phyloP scores from a whole-genome alignment of 2,329 filamentous ascomycete genomes.

The Emergomyces orientalis region DNA sequence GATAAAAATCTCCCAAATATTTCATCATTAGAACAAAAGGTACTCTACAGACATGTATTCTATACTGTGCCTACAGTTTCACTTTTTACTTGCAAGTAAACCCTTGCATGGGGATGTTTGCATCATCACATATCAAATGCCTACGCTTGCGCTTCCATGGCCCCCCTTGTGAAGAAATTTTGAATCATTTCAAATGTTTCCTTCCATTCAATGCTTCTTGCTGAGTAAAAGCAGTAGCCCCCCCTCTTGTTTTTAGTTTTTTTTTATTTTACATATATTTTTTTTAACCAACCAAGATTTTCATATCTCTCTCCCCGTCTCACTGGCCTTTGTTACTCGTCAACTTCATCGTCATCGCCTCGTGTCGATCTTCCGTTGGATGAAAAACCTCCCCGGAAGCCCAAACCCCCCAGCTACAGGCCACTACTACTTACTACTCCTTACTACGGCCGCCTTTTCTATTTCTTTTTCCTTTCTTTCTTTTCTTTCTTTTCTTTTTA shows the following conservation, averaged over 20 bases:
- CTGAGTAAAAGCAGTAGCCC: too few relatives aligned
- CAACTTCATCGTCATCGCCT: not conserved
- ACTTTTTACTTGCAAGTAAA: not conserved
- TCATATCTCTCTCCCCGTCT: not conserved
- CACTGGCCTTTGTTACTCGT: not conserved
- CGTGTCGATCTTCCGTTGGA: slow-evolving; percentile 5
- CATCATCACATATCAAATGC: not conserved
- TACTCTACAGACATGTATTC: too few relatives aligned
- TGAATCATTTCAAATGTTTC: too few relatives aligned
- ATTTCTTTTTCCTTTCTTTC: not conserved
- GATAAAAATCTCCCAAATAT: too few relatives aligned
- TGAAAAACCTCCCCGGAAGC: not conserved
- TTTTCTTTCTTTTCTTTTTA: not conserved
- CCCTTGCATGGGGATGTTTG: not conserved
- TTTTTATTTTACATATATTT: not conserved
- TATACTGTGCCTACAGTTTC: not conserved
- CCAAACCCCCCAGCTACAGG: not conserved
- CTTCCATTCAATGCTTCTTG: too few relatives aligned
- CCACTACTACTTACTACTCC: not conserved
- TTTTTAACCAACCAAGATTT: not conserved
- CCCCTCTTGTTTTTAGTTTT: too few relatives aligned
- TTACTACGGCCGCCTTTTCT: not conserved
- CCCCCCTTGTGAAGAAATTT: not conserved
- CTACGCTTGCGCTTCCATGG: not conserved
- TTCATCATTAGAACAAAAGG: too few relatives aligned